phyloP scores from a whole-genome alignment of 805 yeast genomes.

The Yarrowia divulgata region DNA sequence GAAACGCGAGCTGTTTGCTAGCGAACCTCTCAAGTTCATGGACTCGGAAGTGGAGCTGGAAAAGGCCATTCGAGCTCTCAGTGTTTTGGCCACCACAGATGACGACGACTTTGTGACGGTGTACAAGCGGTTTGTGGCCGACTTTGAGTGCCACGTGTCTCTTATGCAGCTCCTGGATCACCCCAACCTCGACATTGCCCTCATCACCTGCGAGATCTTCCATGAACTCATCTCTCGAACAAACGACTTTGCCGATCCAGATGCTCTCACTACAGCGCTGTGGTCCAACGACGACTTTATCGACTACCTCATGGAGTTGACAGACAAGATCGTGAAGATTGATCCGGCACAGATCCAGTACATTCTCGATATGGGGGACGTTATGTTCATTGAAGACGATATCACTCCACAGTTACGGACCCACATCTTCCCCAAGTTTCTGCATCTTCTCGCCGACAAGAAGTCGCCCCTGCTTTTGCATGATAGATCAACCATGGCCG shows the following conservation, averaged over 20 bases:
- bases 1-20: constrained; percentile 41
- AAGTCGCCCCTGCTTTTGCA: constrained; percentile 8
- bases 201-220: constrained; percentile 28
- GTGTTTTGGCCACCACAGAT: constrained; percentile 14
- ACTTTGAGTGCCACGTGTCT: constrained; percentile 5
- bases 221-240: neutral
- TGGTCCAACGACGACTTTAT: constrained; percentile 3
- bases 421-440: constrained; percentile 14
- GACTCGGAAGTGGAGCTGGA: constrained; percentile 44
- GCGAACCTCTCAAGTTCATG: constrained; percentile 46
- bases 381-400: neutral
- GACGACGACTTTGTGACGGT: neutral
- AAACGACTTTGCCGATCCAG: constrained; percentile 4
- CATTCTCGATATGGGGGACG: constrained; percentile 3
- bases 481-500: constrained; percentile 24
- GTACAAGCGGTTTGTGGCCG: constrained; percentile 14
- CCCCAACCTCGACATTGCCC: constrained; percentile 28
- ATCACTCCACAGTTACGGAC: neutral
- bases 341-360: constrained; percentile 11
- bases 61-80: constrained; percentile 42
- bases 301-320: constrained; percentile 5
- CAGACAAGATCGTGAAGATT: constrained; percentile 16
- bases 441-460: neutral
- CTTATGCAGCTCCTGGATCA: constrained; percentile 30
- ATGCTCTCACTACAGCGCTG: neutral